phyloP scores from a whole-genome alignment of 192 early-diverging fungal species.

The Chytriomyces confervae region DNA sequence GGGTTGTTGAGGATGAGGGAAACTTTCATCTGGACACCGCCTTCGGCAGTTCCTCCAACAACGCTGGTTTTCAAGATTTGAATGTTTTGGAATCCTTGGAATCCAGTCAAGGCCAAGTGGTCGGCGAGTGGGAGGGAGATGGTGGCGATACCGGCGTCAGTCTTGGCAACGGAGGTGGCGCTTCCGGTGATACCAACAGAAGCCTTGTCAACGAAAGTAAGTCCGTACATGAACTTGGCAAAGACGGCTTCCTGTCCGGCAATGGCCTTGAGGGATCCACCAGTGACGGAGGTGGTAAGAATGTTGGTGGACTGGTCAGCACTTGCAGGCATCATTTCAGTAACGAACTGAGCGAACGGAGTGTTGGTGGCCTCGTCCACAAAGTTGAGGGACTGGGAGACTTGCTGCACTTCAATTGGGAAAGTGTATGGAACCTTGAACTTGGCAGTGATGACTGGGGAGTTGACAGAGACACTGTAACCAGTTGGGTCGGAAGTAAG shows the following conservation, averaged over 20 bases:
- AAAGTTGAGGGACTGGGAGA: constrained; percentile 13
- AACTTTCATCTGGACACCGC: not conserved
- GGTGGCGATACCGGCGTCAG: constrained; percentile 9
- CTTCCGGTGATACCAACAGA: constrained; percentile 12
- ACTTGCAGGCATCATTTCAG: not conserved
- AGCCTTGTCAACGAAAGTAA: not conserved
- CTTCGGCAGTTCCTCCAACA: constrained; percentile 10
- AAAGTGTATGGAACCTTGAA: constrained; percentile 31
- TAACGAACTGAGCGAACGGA: not conserved
- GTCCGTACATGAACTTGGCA: not conserved
- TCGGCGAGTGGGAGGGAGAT: constrained; percentile 9
- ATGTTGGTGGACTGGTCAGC: not conserved
- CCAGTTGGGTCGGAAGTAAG: constrained; percentile 20
- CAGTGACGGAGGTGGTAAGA: constrained; percentile 13
- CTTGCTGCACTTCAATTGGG: constrained; percentile 19
- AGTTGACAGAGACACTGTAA: not conserved
- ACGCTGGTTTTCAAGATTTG: not conserved
- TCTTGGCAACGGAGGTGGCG: not conserved
- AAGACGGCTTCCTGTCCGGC: constrained; percentile 23
- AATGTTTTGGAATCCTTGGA: constrained; percentile 22
- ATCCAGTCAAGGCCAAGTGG: not conserved
- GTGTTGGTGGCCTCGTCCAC: not conserved
- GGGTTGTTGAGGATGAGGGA: constrained; percentile 18
- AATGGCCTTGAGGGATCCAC: constrained; percentile 12
- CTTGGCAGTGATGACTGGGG: constrained; percentile 9